Base-by-base conservation (phyloP, 108 stramenopile species). In the Pseudonitzschia delicatissima region DNA sequence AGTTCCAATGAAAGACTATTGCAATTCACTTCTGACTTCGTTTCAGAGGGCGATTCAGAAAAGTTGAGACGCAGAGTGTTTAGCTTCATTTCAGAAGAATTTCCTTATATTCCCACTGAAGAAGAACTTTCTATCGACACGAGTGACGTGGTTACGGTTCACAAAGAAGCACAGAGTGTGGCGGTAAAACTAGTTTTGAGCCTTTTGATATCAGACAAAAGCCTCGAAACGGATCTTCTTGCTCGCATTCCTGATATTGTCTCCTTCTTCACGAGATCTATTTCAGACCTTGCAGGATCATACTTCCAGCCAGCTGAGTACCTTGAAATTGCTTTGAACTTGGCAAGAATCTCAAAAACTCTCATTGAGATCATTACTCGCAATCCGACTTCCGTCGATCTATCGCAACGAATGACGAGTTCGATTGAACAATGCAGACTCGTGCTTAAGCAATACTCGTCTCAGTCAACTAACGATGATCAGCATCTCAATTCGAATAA, bases 31-130 rank as follows among this genome's bases (percentile, higher is more conserved):
- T 20, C 31, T 17, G 66, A 66, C 48, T 66, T 66, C 23, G 17
- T 66, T 53, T 49, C 66, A 9, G 51, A 66, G 4, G 5, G 7
- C 18, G 49, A 66, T 32, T 53, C 66, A 66, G 66, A 66, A 50
- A 51, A 66, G 4, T 23, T 66, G 11, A 33, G 51, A n/a, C 52
- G 6, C 23, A 23, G 5, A 5, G 37, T 13, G 8, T 49, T 66
- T 5, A 7, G 23, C 13, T 52, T 53, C 35, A 20, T 66, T 13
- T 32, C 52, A 15, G 34, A 52, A 32, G 0, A 4, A 34, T 5
- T 53, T 66, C 23, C 35, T 23, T 29, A 15, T 6, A 3, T 3
- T 61, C 18, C 12, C 20, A 61, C 23, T 15, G 20, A 18, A 33
- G 13, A 29, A 44, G 42, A 44, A 44, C 2, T 6, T 44, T 2